These are phyloP conservation scores for Clausena lansium DNA, from an alignment of 345 rosid genomes.

Conservation along the genomic window DNA sequence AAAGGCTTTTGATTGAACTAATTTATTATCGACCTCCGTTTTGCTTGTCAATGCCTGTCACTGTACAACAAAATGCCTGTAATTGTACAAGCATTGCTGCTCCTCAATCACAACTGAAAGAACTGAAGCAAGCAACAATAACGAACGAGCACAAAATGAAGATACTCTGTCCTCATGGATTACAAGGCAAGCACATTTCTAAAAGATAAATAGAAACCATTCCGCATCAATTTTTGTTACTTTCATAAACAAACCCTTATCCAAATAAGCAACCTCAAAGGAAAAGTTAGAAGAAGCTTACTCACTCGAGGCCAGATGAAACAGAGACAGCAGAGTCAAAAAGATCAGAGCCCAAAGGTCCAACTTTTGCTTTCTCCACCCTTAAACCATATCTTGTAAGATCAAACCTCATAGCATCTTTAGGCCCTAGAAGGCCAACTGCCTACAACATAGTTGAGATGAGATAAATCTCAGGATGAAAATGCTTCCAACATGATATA, in stretches of 20 bases:
- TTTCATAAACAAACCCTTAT: not conserved
- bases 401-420: conserved; percentile 64
- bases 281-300: conserved; percentile 30
- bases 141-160: not conserved
- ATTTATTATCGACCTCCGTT: not conserved
- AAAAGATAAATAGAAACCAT: not conserved
- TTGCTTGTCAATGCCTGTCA: not conserved
- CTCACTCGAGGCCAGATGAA: conserved; percentile 70
- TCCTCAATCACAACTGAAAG: no score
- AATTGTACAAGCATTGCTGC: not conserved
- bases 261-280: not conserved
- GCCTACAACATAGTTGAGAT: conserved; percentile 47
- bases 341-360: conserved; percentile 75
- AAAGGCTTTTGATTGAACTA: not conserved
- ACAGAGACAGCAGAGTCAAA: conserved; percentile 89
- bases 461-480: conserved; percentile 9
- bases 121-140: not conserved
- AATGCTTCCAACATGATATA: not conserved
- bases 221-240: not conserved
- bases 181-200: not conserved
- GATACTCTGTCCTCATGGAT: not conserved
- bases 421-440: conserved; percentile 48
- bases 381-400: conserved; percentile 53
- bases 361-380: conserved; percentile 86
- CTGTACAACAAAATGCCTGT: not conserved